Evolutionary conservation across 768 basidiomycete species (phyloP), one percentile per base, ranked within the genome.

Genomic region (Sporobolomyces pararoseus): DNA sequence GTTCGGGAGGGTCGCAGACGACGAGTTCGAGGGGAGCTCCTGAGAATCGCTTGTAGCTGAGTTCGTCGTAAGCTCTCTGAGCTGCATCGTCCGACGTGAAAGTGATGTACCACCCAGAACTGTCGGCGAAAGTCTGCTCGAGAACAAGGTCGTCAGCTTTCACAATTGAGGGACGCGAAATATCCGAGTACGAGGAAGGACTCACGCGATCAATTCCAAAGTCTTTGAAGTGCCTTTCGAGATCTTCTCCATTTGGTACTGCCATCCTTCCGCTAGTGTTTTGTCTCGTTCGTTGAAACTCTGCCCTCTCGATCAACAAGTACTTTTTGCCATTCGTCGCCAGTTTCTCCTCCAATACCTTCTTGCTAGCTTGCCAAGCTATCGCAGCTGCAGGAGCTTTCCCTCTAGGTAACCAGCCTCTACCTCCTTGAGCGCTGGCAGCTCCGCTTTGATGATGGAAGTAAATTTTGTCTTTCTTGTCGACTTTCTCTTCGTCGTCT

Each of bases 61-160:
- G 84, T 4, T 90, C 86, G 73, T 85, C 84, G 13, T 83, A 83
- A 0, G 90, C 89, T 4, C 87, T 83, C 9, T 86, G 82, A 0
- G 92, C 92, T 0, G 84, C 78, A 63, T 85, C 85, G 3, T 82
- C 77, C 6, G 85, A 84, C 25, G 81, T 76, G 78, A 96, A 97
- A 5, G 91, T 89, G 71, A 93, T 84, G 77, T 92, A 94, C 83
- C 90, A 88, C 14, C 87, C 88, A 2, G 62, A 57, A 16, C 50
- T 34, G 62, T 75, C 72, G 54, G 71, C 69, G 23, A 73, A 71
- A 7, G 70, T 66, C 75, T 75, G 37, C 7, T 3, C 5, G 12
- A 10, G 21, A 35, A 16, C 39, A 27, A 25, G 39, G 39, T 25
- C 7, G 25, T 14, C 6, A 55, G n/a, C n/a, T n/a, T n/a, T n/a